Base-by-base conservation (phyloP, 805 yeast species). In the Cyberlindnera petersonii region DNA sequence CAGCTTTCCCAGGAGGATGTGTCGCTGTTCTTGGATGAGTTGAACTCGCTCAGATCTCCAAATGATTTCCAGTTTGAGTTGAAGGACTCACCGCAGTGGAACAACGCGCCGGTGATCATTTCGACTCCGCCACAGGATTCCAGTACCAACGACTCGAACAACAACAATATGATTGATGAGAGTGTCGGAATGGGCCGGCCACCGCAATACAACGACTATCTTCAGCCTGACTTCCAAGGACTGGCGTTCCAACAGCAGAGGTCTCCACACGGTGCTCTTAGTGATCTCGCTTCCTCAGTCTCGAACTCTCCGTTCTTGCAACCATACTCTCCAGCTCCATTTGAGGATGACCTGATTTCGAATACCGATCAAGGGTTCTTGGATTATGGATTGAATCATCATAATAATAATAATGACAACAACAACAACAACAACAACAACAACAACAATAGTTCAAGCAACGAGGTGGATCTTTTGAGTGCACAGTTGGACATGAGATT, bases 241-340 rank as follows among this genome's bases (percentile, higher is more conserved):
- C 21, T 42, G 9, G 39, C 43, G 5, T 51, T 53, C 37, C 48
- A 44, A 9, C 49, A 46, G 10, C 37, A 43, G 17, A 49, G 50
- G 14, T 17, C 36, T 9, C 35, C 45, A 1, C 35, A 35, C 4
- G 30, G 32, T 13, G 44, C 44, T 3, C 9, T 46, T n/a, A 50
- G 53, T 37, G 60, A 55, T 11, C n/a, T 49, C 1, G 38, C 35
- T 4, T 53, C 59, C 1, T 49, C 55, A 2, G 58, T 44, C 9
- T 43, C 46, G 9, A 49, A 47, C 21, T 55, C 60, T 0, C 60
- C 60, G 5, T 52, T 49, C 30, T 27, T 53, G 4, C 34, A 45
- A 3, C 47, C 52, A 1, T 37, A 44, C 15, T 41, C 55, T 2
- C 51, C 55, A 7, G 36, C 44, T 18, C 39, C 39, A 3, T 48